Evolutionary conservation across 352 stramenopile species (phyloP).

Genomic region (Phytopythium ostracodes): DNA sequence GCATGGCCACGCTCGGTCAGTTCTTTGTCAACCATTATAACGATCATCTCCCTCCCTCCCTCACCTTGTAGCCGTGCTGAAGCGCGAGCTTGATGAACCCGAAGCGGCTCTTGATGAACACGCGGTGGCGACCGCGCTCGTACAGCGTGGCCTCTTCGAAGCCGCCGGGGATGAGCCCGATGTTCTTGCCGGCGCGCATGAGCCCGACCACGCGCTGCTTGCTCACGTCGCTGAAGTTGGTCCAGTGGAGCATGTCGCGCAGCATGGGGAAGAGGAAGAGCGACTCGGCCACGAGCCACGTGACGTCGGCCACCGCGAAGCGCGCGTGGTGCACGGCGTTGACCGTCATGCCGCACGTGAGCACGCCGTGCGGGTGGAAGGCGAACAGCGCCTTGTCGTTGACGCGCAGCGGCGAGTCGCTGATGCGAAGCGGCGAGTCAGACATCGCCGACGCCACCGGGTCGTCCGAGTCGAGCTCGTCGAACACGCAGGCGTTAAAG

Average conservation of each 20-base stretch:
- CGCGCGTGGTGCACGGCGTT: constrained; percentile 51
- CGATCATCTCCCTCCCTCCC: not conserved
- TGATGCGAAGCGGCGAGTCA: constrained; percentile 9
- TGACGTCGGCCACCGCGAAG: constrained; percentile 39
- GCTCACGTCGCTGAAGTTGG: constrained; percentile 46
- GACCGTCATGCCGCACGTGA: constrained; percentile 46
- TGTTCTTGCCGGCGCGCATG: constrained; percentile 52
- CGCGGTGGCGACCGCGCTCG: constrained; percentile 70
- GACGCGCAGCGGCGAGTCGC: constrained; percentile 11
- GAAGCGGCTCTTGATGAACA: constrained; percentile 89
- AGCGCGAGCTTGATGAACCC: constrained; percentile 94
- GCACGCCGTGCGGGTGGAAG: constrained; percentile 67
- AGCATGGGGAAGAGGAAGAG: constrained; percentile 71
- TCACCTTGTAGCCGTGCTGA: constrained; percentile 81
- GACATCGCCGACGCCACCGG: constrained; percentile 4
- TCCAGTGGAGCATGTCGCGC: constrained; percentile 68
- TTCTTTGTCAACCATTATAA: not conserved
- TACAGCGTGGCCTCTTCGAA: constrained; percentile 94
- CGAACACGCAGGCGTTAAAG: constrained; percentile 36
- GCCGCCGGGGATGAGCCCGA: constrained; percentile 86
- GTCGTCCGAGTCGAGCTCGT: constrained; percentile 23
- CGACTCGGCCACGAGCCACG: constrained; percentile 64
- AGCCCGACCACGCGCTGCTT: constrained; percentile 49
- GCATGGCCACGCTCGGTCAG: not conserved
- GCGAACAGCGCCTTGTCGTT: constrained; percentile 25